A percentile compares a stretch with the other conserved stretches of the same genome.
phyloP scores from a whole-genome alignment of 306 rosid species.

The Adenanthera pavonina region DNA sequence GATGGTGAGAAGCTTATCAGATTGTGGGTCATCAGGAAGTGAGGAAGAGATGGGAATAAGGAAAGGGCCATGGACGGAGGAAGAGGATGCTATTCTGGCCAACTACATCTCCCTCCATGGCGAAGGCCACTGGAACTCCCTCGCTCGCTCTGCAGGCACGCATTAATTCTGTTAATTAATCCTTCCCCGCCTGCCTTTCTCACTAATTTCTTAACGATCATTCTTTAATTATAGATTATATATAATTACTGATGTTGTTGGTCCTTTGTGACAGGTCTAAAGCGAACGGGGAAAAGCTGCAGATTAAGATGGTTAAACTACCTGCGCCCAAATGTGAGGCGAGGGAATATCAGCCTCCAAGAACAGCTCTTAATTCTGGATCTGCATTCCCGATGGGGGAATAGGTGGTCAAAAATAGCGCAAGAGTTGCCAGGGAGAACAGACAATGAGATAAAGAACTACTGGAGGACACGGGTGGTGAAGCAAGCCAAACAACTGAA shows the following conservation, averaged over 20 bases:
- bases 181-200: no score
- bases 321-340: constrained; percentile 70
- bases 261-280: constrained; percentile 48
- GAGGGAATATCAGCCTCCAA: constrained; percentile 69
- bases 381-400: constrained; percentile 75
- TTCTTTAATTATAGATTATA: no score
- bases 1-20: constrained; percentile 41
- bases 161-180: background rate
- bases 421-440: constrained; percentile 85
- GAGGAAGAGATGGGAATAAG: constrained; percentile 45
- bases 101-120: constrained; percentile 52
- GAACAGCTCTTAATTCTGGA: constrained; percentile 78
- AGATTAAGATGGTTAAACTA: constrained; percentile 80
- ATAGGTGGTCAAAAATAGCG: constrained; percentile 96
- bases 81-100: constrained; percentile 60
- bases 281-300: constrained; percentile 80
- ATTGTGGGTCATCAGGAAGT: constrained; percentile 37
- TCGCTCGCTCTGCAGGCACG: constrained; percentile 60
- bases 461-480: constrained; percentile 94
- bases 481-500: constrained; percentile 92
- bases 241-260: no score
- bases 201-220: no score
- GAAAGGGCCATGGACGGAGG: constrained; percentile 81
- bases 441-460: constrained; percentile 93
- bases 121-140: constrained; percentile 71